Evolutionary conservation across 2,329 filamentous ascomycete species (phyloP), one percentile per base, ranked within the genome.

Genomic region (Xylaria sp.): DNA sequence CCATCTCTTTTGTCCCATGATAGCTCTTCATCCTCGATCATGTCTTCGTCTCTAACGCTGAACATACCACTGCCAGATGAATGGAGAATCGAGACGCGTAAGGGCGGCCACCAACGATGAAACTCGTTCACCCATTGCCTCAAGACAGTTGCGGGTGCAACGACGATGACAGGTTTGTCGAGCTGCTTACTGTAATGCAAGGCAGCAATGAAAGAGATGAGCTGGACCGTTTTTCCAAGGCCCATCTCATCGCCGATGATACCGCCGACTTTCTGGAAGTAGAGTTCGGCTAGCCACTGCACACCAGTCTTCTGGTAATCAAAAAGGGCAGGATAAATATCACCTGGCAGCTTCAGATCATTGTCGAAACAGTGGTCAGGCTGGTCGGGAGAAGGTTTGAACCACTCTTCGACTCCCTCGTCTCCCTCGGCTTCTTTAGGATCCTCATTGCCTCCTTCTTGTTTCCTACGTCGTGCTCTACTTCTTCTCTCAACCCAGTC

Each of bases 211-310:
- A 96, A 96, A 0, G 91, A 87, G 46, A 86, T 85, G 22, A 84
- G 66, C 64, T 85, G 83, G 1, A 86, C 82, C 58, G 94, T 99
- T 75, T 99, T 99, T 3, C 94, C 94, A n/a, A 99, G 76, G 1
- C 95, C 94, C 94, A 99, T 99, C 72, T 99, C 94, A 67, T 99
- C 94, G 5, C 93, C 94, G 38, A 99, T 83, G 49, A 99, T 97
- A 2, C 94, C 94, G 20, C 94, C 94, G 4, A 96, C 92, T 56
- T 89, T 84, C 69, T 97, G 92, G 51, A 87, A 85, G 69, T 96
- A 93, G 2, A 99, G 78, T 71, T 99, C 93, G 70, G 91, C 92
- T 6, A 99, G 81, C 94, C 94, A 99, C 68, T 96, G 90, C 2
- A 99, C 92, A 2, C 93, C 92, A 0, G 92, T 97, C 72, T 96